A percentile compares a stretch with the other conserved stretches of the same genome.
These are phyloP conservation scores for Plasmodium billcollinsi DNA, from an alignment of 169 alveolate genomes.

Conservation along the genomic window DNA sequence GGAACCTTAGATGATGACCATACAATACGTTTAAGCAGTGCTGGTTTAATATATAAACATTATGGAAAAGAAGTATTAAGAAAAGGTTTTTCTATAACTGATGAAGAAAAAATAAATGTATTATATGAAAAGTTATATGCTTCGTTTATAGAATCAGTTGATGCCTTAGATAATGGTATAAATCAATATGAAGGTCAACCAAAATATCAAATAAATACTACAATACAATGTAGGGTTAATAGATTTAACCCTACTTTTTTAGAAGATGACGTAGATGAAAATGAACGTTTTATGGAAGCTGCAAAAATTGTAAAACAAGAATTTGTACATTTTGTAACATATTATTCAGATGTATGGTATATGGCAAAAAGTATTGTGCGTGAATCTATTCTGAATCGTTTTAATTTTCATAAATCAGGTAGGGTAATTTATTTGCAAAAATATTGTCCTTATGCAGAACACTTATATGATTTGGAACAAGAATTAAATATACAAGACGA, in stretches of 20 bases:
- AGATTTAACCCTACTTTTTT: constrained; percentile 92
- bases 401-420: constrained; percentile 84
- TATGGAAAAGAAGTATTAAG: constrained; percentile 86
- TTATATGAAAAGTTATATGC: constrained; percentile 85
- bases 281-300: constrained; percentile 85
- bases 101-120: constrained; percentile 81
- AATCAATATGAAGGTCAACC: constrained; percentile 83
- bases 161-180: constrained; percentile 94
- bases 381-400: constrained; percentile 80
- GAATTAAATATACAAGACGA: constrained; percentile 69
- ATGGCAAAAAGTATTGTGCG: constrained; percentile 75
- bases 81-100: constrained; percentile 81
- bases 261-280: constrained; percentile 81
- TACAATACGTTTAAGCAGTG: constrained; percentile 90
- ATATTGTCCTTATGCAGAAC: constrained; percentile 84
- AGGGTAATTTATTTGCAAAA: constrained; percentile 79
- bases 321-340: constrained; percentile 70
- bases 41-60: constrained; percentile 94
- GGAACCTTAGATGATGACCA: constrained; percentile 80
- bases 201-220: constrained; percentile 85
- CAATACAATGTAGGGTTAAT: constrained; percentile 85
- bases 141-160: constrained; percentile 89
- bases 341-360: constrained; percentile 78
- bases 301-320: constrained; percentile 86
- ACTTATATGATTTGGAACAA: constrained; percentile 81